Base-by-base conservation (phyloP, 116 monocot genomes). In the Trichopus zeylanicus region DNA sequence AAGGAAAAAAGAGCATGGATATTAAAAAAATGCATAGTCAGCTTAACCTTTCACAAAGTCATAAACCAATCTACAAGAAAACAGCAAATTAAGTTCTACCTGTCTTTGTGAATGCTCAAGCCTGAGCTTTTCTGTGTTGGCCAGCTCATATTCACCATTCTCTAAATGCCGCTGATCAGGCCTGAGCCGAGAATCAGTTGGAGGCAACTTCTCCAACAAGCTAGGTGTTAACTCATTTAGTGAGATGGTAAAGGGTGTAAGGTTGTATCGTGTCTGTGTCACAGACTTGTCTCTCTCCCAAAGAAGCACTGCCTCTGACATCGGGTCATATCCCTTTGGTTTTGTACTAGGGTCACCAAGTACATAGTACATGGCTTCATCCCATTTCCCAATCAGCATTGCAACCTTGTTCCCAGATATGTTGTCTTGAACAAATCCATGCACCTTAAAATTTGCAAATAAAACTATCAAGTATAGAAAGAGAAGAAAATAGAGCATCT, bases 71-170 rank as follows among this genome's bases (percentile, higher is more conserved):
- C n/a, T n/a, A n/a, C n/a, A n/a, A n/a, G n/a, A n/a, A n/a, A n/a
- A n/a, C n/a, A n/a, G n/a, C n/a, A n/a, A n/a, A n/a, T n/a, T 33
- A 34, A 16, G 39, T 33, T 19, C 25, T 78, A 93, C 93, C 93
- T 88, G 93, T 89, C 93, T 77, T 66, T 93, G 93, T 28, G 71
- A 77, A 56, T 93, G 88, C 68, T 93, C 93, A 54, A 93, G 88
- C 75, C 93, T 83, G 57, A 93, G 82, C 61, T 93, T 93, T 69
- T 93, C 93, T 0, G 61, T 62, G 88, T 93, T 89, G 52, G 93
- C 93, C 65, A 75, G 51, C 56, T 93, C 93, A 85, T 85, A 93
- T 80, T 93, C 93, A 48, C 93, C 93, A 79, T 88, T 85, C 54
- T 93, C 93, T 60, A 93, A 63, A 69, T 79, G 85, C 29, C 89